These are phyloP conservation scores for Trichoderma reesei DNA, from an alignment of 495 filamentous ascomycete genomes.

Conservation along the genomic window DNA sequence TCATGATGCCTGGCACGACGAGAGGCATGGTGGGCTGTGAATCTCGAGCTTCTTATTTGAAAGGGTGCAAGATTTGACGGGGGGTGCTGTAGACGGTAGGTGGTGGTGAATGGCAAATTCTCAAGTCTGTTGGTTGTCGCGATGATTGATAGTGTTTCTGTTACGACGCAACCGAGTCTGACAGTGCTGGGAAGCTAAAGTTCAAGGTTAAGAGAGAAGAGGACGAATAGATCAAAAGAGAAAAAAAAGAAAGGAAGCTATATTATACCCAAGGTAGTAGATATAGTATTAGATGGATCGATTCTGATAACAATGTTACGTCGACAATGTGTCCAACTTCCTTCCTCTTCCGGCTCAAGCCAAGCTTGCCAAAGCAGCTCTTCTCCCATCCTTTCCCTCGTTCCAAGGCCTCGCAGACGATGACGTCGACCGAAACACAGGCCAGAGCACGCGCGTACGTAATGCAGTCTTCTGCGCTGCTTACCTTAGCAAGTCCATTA, in stretches of 20 bases:
- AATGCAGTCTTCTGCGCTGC: background rate
- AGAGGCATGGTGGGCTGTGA: conserved; percentile 79
- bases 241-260: background rate
- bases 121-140: no score
- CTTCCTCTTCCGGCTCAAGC: background rate
- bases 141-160: no score
- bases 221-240: background rate
- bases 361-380: background rate
- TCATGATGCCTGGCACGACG: conserved; percentile 64
- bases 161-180: no score
- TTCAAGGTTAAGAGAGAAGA: no score
- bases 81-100: no score
- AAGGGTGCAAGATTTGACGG: background rate
- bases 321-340: no score
- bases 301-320: background rate
- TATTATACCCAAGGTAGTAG: no score
- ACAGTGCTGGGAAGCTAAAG: no score
- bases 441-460: background rate
- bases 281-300: background rate
- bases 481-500: no score
- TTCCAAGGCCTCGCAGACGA: background rate
- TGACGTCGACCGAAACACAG: background rate
- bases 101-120: no score
- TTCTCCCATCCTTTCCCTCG: no score
- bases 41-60: no score